Evolutionary conservation across 2,329 filamentous ascomycete genomes (phyloP), one percentile per base, ranked within the genome.

Genomic region (Exophiala xenobiotica): DNA sequence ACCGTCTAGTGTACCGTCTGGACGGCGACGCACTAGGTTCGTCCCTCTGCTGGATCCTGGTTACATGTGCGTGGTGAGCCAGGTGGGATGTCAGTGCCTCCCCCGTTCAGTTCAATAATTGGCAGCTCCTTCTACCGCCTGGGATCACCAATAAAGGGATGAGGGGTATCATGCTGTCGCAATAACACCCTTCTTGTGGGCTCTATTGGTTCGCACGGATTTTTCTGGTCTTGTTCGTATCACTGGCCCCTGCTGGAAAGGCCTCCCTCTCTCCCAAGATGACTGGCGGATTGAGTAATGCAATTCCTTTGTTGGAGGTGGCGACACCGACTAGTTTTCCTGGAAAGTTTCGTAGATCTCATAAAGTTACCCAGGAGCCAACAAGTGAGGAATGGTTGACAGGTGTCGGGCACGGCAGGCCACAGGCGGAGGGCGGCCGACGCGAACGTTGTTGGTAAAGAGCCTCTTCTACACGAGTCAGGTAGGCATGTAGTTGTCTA

Each of bases 11-110:
- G 31, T 35, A 48, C 55, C 45, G 43, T 27, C 18, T 46, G 46
- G 42, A 39, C 48, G 51, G 49, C 45, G 42, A 56, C 46, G 51
- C 48, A 48, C 55, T 58, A 58, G 55, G 55, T 58, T 55, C 55
- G 55, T 54, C 38, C 55, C 55, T 55, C 39, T 45, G 38, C 22
- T 35, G 49, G 38, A 49, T 53, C 23, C 44, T 33, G 29, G 11
- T 7, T 27, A 16, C 29, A 14, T 8, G 19, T 37, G 29, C 29
- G 43, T 26, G 37, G 22, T 23, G 16, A 22, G 14, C 8, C 7
- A 24, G 22, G 38, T n/a, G 20, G 20, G 38, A 40, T 22, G 38
- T 14, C 22, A 18, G 38, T 40, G 38, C 9, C n/a, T 24, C 18
- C 9, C 18, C 20, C 9, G 18, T 23, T 24, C 19, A 12, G 8